Base-by-base conservation (phyloP, 805 yeast genomes). In the Ogataea kodamae region DNA sequence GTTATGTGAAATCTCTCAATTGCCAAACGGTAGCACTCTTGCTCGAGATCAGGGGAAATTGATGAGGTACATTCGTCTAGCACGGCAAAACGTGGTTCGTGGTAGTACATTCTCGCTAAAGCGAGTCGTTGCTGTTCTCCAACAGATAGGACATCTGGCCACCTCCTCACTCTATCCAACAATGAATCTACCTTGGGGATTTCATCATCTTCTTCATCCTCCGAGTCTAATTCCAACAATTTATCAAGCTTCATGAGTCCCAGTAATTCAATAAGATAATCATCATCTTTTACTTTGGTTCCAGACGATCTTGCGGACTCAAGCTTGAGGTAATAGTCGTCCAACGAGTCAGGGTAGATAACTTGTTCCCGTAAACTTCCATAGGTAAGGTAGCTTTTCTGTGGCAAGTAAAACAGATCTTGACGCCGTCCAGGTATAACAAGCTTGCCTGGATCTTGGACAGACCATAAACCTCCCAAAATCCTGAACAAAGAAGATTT, bases 31-130 rank as follows among this genome's bases (percentile, higher is more conserved):
- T 89, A 89, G 85, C 90, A 88, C 49, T 80, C 77, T 42, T 82
- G 86, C 55, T 89, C 97, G 76, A 88, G 81, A 40, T 82, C 84
- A 8, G 92, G 85, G 0, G 96, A 80, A 2, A 89, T 95, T 1
- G 95, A 90, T 3, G 96, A 86, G 1, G 97, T 89, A 59, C 96
- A 89, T 64, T 89, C 97, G 62, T 89, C 97, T 45, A 89, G 66
- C 16, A 89, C 95, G 0, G 97, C 97, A 68, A 88, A 89, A 57
- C 78, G 82, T 2, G 97, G 97, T 50, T 73, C 72, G 59, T 89
- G 96, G 55, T 88, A 89, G 54, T 84, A 89, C 59, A 89, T 68
- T 50, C 97, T 72, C 3, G 95, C 96, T 83, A 90, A 81, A 9
- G 96, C 96, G 44, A 89, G 68, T 48, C 96, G 68, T 57, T 89